Base-by-base conservation (phyloP, 345 rosid genomes). In the Ceriops tagal region DNA sequence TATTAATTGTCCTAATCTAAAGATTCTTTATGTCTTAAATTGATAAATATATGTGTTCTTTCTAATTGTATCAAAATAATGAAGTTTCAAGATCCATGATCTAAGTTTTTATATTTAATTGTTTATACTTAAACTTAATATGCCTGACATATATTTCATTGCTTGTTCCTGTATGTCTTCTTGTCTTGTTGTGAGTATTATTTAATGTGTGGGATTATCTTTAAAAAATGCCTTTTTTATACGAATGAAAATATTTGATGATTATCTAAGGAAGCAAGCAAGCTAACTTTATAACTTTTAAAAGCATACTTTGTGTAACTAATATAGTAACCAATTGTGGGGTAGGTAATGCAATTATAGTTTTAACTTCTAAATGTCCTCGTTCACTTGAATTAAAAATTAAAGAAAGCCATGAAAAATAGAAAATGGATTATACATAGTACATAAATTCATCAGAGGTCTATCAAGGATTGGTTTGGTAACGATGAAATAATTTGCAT, bases 331-430 rank as follows among this genome's bases (percentile, higher is more conserved):
- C 71, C 1, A 96, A 92, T 43, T 80, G 78, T 74, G 92, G 97
- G 46, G 92, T 90, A 70, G 73, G 81, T 68, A 88, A 83, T 85
- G 88, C 95, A 30, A 65, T 83, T 71, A 77, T 89, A 21, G 77
- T 89, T 59, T 84, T 97, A 20, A 87, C 98, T 71, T 93, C 98
- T 7, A 85, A 65, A 89, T 91, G 8, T 34, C 11, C 55, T 77
- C 52, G 47, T 67, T 34, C 21, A 58, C 46, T 31, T 43, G 21
- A 35, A 18, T 59, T 24, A 4, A 26, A 35, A 30, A 7, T 18
- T 51, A 52, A 39, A 22, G 19, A 52, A 53, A 19, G 28, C 1
- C 2, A 32, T 2, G 16, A 16, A 18, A 63, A 63, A 8, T 21
- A 8, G 1, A 62, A 63, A n/a, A 32, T 5, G 35, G 35, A 32